These are phyloP conservation scores for Citrus medica DNA, from an alignment of 345 rosid genomes.

Conservation along the genomic window DNA sequence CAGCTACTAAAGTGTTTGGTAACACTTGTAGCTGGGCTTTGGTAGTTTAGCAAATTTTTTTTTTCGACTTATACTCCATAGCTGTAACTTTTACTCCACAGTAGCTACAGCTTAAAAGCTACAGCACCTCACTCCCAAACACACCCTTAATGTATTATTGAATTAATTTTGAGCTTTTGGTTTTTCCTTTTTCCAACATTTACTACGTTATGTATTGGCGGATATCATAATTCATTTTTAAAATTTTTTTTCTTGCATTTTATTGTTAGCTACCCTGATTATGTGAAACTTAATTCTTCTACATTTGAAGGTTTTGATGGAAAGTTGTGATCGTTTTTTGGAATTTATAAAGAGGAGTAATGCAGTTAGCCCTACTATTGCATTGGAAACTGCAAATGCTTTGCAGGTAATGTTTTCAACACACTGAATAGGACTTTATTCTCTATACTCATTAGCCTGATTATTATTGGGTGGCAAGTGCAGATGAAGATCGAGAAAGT, in stretches of 20 bases:
- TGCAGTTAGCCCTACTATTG: slow-evolving; percentile 93
- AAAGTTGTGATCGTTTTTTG: slow-evolving; percentile 82
- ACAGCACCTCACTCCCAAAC: too few relatives aligned
- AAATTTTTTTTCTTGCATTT: neutral
- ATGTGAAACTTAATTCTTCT: slow-evolving; percentile 13
- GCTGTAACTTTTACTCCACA: too few relatives aligned
- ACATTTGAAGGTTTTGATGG: slow-evolving; percentile 72
- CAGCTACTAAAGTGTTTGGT: too few relatives aligned
- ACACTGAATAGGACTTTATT: neutral
- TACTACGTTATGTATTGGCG: neutral
- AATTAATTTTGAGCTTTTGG: neutral
- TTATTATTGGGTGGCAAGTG: slow-evolving; percentile 16
- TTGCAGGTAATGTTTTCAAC: slow-evolving; percentile 74
- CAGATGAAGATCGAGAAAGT: slow-evolving; percentile 94
- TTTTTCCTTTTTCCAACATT: neutral
- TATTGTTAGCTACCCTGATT: neutral
- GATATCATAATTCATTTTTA: neutral
- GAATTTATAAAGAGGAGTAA: slow-evolving; percentile 94
- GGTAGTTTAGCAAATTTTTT: too few relatives aligned
- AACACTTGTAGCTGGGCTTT: too few relatives aligned
- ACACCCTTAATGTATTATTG: neutral
- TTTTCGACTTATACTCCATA: too few relatives aligned
- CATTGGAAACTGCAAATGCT: slow-evolving; percentile 92
- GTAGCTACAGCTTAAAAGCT: too few relatives aligned
- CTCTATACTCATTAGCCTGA: slow-evolving; percentile 3